Conservation (phyloP, 495 filamentous ascomycete genomes). For the Chlorociboria aeruginascens region DNA sequence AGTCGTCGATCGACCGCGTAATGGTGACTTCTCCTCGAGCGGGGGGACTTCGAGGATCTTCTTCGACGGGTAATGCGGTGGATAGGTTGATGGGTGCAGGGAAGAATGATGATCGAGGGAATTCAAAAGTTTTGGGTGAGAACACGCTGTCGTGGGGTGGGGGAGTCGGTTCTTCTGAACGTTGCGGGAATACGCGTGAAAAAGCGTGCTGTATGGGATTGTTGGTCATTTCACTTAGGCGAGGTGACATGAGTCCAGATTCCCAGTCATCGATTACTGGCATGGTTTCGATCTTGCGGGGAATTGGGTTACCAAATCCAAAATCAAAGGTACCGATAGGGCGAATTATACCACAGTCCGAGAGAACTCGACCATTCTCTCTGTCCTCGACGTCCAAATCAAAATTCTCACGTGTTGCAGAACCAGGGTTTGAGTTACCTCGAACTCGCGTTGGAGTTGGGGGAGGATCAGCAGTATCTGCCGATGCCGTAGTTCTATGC, state of each 20-base stretch:
- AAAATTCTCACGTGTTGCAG: conserved; percentile 4
- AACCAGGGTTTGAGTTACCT: conserved; percentile 16
- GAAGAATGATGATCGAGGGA: conserved; percentile 36
- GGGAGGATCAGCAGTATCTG: conserved; percentile 30
- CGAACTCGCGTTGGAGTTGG: conserved; percentile 12
- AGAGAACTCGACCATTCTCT: neutral
- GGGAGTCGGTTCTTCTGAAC: conserved; percentile 4
- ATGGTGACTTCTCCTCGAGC: conserved; percentile 55
- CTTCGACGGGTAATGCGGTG: conserved; percentile 16
- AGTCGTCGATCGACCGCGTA: conserved; percentile 49
- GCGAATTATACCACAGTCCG: neutral
- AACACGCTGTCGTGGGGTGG: conserved; percentile 20
- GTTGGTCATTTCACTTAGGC: conserved; percentile 38
- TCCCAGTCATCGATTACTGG: conserved; percentile 10
- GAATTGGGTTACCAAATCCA: conserved; percentile 8
- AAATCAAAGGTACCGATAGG: conserved; percentile 13
- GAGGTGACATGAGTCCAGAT: conserved; percentile 35
- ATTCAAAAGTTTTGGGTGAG: conserved; percentile 36
- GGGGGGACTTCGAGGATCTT: conserved; percentile 53
- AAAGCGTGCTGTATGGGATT: conserved; percentile 31
- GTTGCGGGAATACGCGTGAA: conserved; percentile 2
- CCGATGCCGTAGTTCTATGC: conserved; percentile 40
- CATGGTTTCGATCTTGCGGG: neutral
- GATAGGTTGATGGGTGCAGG: conserved; percentile 25
- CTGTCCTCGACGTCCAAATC: neutral